Base-by-base conservation (phyloP, 2,329 filamentous ascomycete genomes). In the Endoconidiophora polonica region DNA sequence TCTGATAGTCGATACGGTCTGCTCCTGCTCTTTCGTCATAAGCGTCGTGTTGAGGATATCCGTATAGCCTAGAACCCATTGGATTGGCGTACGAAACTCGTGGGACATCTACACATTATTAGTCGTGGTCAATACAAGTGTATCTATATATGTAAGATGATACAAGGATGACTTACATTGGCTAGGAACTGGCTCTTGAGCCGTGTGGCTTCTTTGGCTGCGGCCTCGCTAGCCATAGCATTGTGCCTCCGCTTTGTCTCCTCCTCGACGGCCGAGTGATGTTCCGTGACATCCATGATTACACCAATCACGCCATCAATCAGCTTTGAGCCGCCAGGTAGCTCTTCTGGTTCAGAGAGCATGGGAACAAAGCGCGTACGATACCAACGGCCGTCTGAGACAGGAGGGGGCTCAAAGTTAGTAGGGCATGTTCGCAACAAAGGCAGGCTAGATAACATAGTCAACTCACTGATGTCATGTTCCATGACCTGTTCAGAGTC, bases 151-250 rank as follows among this genome's bases (percentile, higher is more conserved):
- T 6, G 3, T 36, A 2, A 26, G 7, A 22, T n/a, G 26, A 26
- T n/a, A 20, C 4, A 37, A 36, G 18, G 4, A 29, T 22, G 5
- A 47, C 64, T 58, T 46, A 68, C 66, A 44, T 86, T 86, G 12
- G 82, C 82, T 4, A 86, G 65, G 57, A 88, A 88, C 56, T 85
- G 82, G 56, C 78, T 83, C 66, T 90, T 91, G 59, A 90, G 72
- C 50, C 82, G 73, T 58, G 79, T 86, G 2, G 84, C 83, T 62
- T 88, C 84, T 59, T 85, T 87, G 1, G 84, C 84, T 14, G 84
- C 83, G 5, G 77, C 76, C 58, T 85, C 83, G 55, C 86, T 86
- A 4, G 83, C 82, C 54, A 86, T 66, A 1, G 86, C 69, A 52
- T 76, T 75, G 12, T 75, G 70, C 57, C 86, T 88, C 57, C 86